These are phyloP conservation scores for Penicillium concentricum DNA, from an alignment of 2,329 filamentous ascomycete genomes.

Conservation along the genomic window DNA sequence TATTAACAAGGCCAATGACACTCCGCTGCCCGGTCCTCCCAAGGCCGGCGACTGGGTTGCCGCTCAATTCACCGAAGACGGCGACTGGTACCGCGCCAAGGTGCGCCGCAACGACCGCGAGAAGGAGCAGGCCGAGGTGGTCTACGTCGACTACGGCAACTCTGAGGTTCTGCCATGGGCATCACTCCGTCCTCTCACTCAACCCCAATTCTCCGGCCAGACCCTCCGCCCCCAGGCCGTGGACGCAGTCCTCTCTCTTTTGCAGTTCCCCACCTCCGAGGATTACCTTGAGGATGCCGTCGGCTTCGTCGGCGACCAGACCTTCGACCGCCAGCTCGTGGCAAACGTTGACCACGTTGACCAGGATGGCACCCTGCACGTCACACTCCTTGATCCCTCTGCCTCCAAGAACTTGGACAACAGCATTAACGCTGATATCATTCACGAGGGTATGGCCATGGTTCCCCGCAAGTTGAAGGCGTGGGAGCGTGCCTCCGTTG, in stretches of 20 bases:
- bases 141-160: constrained; percentile 97
- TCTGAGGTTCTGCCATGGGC: constrained; percentile 84
- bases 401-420: constrained; percentile 63
- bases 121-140: constrained; percentile 81
- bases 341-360: constrained; percentile 85
- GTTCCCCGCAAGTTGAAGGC: constrained; percentile 86
- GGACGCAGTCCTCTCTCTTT: constrained; percentile 82
- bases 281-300: constrained; percentile 85
- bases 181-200: constrained; percentile 74
- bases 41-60: constrained; percentile 91
- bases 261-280: constrained; percentile 77
- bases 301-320: constrained; percentile 70
- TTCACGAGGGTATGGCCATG: constrained; percentile 82
- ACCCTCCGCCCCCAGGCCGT: constrained; percentile 84
- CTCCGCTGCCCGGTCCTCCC: constrained; percentile 69
- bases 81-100: constrained; percentile 90
- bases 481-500: constrained; percentile 78
- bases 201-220: constrained; percentile 73
- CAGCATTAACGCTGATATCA: constrained; percentile 85
- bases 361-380: constrained; percentile 77
- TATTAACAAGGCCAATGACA: constrained; percentile 75
- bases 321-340: constrained; percentile 74
- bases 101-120: constrained; percentile 91
- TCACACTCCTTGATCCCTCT: constrained; percentile 83
- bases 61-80: constrained; percentile 84